Base-by-base conservation (phyloP, 1,139 yeast genomes). In the Geotrichum reessii region DNA sequence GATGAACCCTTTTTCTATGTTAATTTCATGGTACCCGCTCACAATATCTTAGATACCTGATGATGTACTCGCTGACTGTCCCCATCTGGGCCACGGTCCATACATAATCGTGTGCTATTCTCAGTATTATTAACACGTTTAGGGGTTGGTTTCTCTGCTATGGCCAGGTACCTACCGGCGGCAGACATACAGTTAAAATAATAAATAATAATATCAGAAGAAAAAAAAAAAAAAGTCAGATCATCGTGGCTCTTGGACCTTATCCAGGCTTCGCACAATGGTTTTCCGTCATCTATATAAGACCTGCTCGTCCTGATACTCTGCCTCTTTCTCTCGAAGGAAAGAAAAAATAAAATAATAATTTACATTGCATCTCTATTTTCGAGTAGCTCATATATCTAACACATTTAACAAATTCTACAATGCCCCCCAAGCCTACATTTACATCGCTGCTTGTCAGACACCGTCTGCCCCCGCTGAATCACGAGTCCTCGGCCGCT, bases 381-480 rank as follows among this genome's bases (percentile, higher is more conserved):
- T 37, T 17, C n/a, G 40, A 12, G n/a, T 33, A 37, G 44, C 7
- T 37, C 17, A 37, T 37, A 17, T 37, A 37, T n/a, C n/a, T n/a
- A n/a, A n/a, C n/a, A 19, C 3, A 47, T 7, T 47, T 24, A 17
- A 24, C 14, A n/a, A 48, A 6, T 14, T 14, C 27, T 8, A 50
- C 14, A 21, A 55, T 55, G 58, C 58, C 58, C 28, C 58, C 58
- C 19, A 55, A 50, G 25, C 50, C 58, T 7, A 53, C 52, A 3
- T 37, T 48, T 21, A 14, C 28, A 17, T 50, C 54, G 25, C 53
- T 55, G n/a, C 54, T 55, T 9, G 58, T 50, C 50, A 55, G 58
- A 55, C 58, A 50, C 31, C 48, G 54, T 50, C 44, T 50, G 42
- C 27, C 52, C 37, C 44, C 33, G 21, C 33, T 28, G n/a, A 50